These are phyloP conservation scores for Phlyctochytrium bullatum DNA, from an alignment of 192 early-diverging fungal genomes.

Conservation along the genomic window DNA sequence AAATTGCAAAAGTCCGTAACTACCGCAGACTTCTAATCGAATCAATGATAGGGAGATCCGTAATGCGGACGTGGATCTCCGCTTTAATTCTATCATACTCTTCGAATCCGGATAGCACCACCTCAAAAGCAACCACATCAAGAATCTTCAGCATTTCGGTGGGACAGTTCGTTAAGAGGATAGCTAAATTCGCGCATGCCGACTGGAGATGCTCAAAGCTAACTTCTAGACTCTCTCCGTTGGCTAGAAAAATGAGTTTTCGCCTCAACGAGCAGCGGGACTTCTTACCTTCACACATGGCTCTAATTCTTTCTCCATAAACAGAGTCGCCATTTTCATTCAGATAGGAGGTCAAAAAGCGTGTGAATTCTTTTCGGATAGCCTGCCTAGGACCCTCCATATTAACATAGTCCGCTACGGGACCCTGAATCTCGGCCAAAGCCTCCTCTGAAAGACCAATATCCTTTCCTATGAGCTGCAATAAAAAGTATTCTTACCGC, in stretches of 20 bases:
- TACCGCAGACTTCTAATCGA: slow-evolving; percentile 81
- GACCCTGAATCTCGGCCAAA: slow-evolving; percentile 78
- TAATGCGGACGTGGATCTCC: slow-evolving; percentile 94
- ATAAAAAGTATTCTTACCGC: slow-evolving; percentile 29
- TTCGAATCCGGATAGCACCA: slow-evolving; percentile 81
- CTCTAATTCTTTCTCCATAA: slow-evolving; percentile 87
- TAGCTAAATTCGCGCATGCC: slow-evolving; percentile 82
- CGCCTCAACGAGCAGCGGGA: neutral
- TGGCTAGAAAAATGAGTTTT: slow-evolving; percentile 38
- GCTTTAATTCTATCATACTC: slow-evolving; percentile 86
- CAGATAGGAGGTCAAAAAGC: slow-evolving; percentile 85
- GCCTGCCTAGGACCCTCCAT: slow-evolving; percentile 80
- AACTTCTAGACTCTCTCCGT: slow-evolving; percentile 86
- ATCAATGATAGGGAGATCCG: slow-evolving; percentile 79
- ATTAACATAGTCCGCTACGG: slow-evolving; percentile 81
- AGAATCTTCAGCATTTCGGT: slow-evolving; percentile 86
- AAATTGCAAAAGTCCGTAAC: slow-evolving; percentile 12
- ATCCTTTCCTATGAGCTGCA: slow-evolving; percentile 12
- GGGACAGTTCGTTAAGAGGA: slow-evolving; percentile 85
- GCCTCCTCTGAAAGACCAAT: slow-evolving; percentile 66
- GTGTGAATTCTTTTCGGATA: slow-evolving; percentile 81
- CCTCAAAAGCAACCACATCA: slow-evolving; percentile 90
- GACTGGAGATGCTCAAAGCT: slow-evolving; percentile 77
- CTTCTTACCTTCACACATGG: slow-evolving; percentile 69
- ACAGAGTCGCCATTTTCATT: slow-evolving; percentile 84